Conservation (phyloP, 2,329 filamentous ascomycete genomes). For the Fusarium oligoseptatum region DNA sequence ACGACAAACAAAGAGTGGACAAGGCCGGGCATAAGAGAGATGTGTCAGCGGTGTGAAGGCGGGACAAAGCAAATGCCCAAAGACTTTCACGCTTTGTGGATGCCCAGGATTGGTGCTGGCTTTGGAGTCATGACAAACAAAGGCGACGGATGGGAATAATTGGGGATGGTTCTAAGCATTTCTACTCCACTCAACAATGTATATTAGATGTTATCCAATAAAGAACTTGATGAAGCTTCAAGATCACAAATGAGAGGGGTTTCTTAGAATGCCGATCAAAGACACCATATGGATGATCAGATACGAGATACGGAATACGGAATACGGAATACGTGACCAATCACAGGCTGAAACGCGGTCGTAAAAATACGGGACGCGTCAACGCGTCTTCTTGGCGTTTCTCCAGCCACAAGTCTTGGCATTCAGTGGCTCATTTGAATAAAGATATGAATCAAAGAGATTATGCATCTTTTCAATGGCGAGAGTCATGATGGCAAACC, state of each 20-base stretch:
- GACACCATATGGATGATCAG: neutral
- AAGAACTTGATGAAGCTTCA: neutral
- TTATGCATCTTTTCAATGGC: neutral
- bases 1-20: neutral
- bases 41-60: slow-evolving; percentile 16
- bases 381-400: neutral
- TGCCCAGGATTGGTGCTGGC: neutral
- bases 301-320: neutral
- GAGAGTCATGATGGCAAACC: neutral
- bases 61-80: neutral
- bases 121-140: neutral
- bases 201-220: neutral
- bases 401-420: neutral
- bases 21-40: slow-evolving; percentile 11
- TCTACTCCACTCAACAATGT: neutral
- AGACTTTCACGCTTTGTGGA: neutral
- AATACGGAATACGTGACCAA: neutral
- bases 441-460: neutral
- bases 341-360: neutral
- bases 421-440: neutral
- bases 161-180: neutral
- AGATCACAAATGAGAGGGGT: neutral
- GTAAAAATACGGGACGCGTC: neutral
- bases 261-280: neutral
- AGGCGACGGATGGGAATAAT: neutral